These are phyloP conservation scores for Oryza punctata DNA, from an alignment of 176 grass and related monocot genomes.

Conservation along the genomic window DNA sequence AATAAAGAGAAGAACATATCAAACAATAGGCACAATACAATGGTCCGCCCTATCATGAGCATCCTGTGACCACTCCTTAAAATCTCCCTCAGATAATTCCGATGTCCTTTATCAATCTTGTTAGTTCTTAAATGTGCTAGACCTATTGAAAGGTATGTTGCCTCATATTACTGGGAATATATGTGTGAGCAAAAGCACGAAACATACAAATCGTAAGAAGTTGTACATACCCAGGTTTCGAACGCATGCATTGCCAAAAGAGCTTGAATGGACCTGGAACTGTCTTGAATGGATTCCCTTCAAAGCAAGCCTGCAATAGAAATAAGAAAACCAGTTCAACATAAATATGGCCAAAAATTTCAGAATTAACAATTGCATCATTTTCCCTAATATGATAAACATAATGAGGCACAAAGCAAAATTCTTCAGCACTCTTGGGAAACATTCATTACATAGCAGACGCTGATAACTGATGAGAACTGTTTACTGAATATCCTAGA, in stretches of 20 bases:
- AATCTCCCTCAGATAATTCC: not conserved
- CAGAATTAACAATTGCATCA: not conserved
- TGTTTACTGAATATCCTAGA: not conserved
- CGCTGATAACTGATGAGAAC: not conserved
- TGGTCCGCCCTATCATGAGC: not conserved
- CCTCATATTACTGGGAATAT: not conserved
- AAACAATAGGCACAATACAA: constrained; percentile 7
- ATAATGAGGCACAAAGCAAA: not conserved
- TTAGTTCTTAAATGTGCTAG: not conserved
- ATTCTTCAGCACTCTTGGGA: not conserved
- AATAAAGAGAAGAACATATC: not conserved
- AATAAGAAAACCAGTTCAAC: not conserved
- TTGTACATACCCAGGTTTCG: constrained; percentile 66
- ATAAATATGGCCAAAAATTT: not conserved
- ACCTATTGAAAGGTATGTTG: not conserved
- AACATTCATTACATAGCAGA: not conserved
- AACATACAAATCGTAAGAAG: constrained; percentile 4
- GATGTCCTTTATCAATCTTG: not conserved
- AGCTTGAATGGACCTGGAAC: constrained; percentile 91
- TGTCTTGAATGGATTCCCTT: constrained; percentile 96
- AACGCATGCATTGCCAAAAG: constrained; percentile 84
- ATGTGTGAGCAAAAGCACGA: not conserved
- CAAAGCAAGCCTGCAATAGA: constrained; percentile 77
- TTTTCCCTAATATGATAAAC: not conserved
- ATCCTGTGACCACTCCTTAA: not conserved